Conservation (phyloP, 352 stramenopile species). For the Pythium brachiatum region DNA sequence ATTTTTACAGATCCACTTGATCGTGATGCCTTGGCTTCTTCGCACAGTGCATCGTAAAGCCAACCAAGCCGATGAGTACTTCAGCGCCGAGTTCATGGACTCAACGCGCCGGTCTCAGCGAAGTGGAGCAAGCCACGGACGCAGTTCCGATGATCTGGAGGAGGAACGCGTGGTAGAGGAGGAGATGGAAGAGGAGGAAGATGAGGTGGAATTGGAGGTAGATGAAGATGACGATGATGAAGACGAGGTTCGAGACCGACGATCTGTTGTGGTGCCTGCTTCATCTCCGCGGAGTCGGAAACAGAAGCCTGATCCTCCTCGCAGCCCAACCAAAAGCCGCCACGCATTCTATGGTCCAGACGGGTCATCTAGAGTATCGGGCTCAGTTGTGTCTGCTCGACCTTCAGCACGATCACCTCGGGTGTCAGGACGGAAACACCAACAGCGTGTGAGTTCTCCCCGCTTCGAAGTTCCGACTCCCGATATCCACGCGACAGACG, state of each 20-base stretch:
- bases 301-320: neutral
- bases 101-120: slow-evolving; percentile 31
- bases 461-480: neutral
- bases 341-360: slow-evolving; percentile 45
- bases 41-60: slow-evolving; percentile 67
- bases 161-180: slow-evolving; percentile 2
- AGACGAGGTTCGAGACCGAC: slow-evolving; percentile 14
- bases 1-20: slow-evolving; percentile 47
- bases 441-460: neutral
- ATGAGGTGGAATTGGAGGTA: slow-evolving; percentile 12
- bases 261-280: slow-evolving; percentile 17
- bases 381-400: neutral
- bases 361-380: slow-evolving; percentile 27
- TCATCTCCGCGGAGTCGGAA: slow-evolving; percentile 14
- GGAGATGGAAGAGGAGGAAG: slow-evolving; percentile 9
- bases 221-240: slow-evolving; percentile 28
- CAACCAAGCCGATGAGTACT: slow-evolving; percentile 66
- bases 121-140: slow-evolving; percentile 11
- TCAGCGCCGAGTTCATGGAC: slow-evolving; percentile 61
- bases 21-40: slow-evolving; percentile 57
- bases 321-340: slow-evolving; percentile 23
- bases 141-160: neutral
- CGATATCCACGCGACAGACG: neutral
- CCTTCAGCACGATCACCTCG: slow-evolving; percentile 13
- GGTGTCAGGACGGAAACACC: neutral